Base-by-base conservation (phyloP, 768 basidiomycete species). In the Hemileccinum impolitum region DNA sequence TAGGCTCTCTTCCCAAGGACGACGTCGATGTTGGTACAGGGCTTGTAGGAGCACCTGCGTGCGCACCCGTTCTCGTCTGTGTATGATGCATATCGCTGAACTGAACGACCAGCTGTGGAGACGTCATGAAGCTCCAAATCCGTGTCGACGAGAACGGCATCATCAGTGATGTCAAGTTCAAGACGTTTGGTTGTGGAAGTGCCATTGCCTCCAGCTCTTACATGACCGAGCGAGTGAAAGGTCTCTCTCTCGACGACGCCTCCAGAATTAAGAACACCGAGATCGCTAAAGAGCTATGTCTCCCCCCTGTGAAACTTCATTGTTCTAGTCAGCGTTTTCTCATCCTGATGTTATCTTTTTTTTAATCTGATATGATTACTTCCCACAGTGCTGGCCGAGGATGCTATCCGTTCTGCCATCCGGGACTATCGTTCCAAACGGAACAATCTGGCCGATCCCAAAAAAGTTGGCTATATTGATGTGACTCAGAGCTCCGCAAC, bases 91-190 rank as follows among this genome's bases (percentile, higher is more conserved):
- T 51, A 50, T 34, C 45, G 35, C 61, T 60, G 48, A 58, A 57
- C 48, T 17, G 38, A 23, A 14, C 45, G 25, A 45, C 52, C 63
- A 94, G 93, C 4, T 95, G 94, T 65, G 94, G 94, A 60, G 94
- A 96, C 74, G 95, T 97, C 39, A 99, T 99, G 95, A 98, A 98
- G 71, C 84, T 99, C 11, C 95, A 98, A 71, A 99, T 99, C 64
- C 87, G 92, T 58, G 96, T 99, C 49, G 85, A 95, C 68, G 94
- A 95, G 51, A 77, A 89, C 31, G 93, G 94, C 31, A 80, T 97
- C 70, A 99, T 99, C 63, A 89, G 87, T 41, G 96, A 99, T 66
- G 96, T 97, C 72, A 96, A 95, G 73, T 98, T 98, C 79, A 99
- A 98, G 77, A 98, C 96, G 0, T 98, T 99, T 69, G 95, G 96